Percentiles rank a stretch among this genome's conserved stretches.
Conservation (phyloP, 2,329 filamentous ascomycete species). For the Nothomitra cinnamomea region DNA sequence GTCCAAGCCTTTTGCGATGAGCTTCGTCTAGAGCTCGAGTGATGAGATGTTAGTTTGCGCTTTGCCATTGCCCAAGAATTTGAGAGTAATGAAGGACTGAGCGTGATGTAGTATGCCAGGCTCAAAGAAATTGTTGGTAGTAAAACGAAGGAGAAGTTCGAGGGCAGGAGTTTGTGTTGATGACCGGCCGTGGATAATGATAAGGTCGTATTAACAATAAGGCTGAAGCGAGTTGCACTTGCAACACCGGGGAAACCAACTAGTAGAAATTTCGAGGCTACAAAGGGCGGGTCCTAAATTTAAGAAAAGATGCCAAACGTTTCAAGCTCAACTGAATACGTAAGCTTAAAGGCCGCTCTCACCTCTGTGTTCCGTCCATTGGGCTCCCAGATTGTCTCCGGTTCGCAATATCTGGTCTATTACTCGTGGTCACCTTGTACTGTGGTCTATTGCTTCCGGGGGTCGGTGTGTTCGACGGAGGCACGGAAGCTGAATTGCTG, state of each 20-base stretch:
- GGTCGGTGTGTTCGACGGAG: conserved; percentile 19
- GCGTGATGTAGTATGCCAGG: neutral
- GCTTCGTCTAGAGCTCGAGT: conserved; percentile 26
- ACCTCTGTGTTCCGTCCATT: conserved; percentile 36
- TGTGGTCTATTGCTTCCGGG: conserved; percentile 23
- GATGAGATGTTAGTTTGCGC: neutral
- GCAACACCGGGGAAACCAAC: neutral
- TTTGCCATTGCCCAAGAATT: neutral
- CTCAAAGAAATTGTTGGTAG: neutral
- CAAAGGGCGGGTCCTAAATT: neutral
- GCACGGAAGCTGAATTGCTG: conserved; percentile 19
- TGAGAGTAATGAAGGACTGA: neutral
- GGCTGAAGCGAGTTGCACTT: neutral
- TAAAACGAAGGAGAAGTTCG: neutral
- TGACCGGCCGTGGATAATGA: neutral
- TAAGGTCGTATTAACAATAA: neutral
- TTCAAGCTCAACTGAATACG: neutral
- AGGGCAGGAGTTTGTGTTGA: neutral
- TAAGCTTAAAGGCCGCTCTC: conserved; percentile 16
- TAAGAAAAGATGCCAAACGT: neutral
- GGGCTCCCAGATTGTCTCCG: conserved; percentile 40
- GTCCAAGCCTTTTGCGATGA: conserved; percentile 43
- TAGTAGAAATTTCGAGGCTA: neutral
- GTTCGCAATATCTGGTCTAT: conserved; percentile 33
- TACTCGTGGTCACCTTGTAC: conserved; percentile 31